A percentile compares a stretch with the other conserved stretches of the same genome.
Evolutionary conservation across 257 asterid genomes (phyloP).

Genomic region (Przewalskia tangutica): DNA sequence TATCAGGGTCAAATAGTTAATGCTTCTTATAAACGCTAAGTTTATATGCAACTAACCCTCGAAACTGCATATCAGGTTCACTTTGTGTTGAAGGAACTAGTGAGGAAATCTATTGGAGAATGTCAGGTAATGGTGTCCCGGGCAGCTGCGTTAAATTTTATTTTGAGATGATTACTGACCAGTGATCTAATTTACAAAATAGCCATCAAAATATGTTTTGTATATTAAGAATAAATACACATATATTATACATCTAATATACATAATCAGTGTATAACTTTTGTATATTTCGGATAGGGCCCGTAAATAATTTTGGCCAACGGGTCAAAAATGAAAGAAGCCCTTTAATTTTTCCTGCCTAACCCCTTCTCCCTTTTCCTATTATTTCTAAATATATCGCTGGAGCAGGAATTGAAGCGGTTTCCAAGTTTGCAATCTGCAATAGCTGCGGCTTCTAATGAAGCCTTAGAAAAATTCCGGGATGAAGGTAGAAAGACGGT

Average conservation of each 20-base stretch:
- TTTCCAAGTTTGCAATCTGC: constrained; percentile 78
- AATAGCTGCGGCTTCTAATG: constrained; percentile 73
- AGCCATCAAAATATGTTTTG: too few relatives aligned
- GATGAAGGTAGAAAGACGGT: constrained; percentile 75
- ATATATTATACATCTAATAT: too few relatives aligned
- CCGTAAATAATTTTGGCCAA: too few relatives aligned
- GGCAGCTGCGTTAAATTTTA: neutral
- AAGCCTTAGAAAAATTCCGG: constrained; percentile 72
- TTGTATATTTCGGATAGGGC: too few relatives aligned
- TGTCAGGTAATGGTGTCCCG: constrained; percentile 45
- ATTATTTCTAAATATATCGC: constrained; percentile 6
- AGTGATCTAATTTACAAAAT: too few relatives aligned
- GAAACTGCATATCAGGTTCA: constrained; percentile 53
- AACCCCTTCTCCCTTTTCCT: neutral
- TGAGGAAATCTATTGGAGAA: constrained; percentile 83
- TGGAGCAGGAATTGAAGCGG: constrained; percentile 66
- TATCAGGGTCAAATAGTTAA: neutral
- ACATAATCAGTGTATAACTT: too few relatives aligned
- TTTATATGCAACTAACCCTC: neutral
- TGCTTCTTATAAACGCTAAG: neutral
- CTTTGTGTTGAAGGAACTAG: constrained; percentile 87
- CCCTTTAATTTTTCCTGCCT: neutral
- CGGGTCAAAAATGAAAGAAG: too few relatives aligned
- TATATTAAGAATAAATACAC: too few relatives aligned
- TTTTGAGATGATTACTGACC: neutral